Evolutionary conservation across 2,329 filamentous ascomycete genomes (phyloP).

Genomic region (Bipolaris oryzae): DNA sequence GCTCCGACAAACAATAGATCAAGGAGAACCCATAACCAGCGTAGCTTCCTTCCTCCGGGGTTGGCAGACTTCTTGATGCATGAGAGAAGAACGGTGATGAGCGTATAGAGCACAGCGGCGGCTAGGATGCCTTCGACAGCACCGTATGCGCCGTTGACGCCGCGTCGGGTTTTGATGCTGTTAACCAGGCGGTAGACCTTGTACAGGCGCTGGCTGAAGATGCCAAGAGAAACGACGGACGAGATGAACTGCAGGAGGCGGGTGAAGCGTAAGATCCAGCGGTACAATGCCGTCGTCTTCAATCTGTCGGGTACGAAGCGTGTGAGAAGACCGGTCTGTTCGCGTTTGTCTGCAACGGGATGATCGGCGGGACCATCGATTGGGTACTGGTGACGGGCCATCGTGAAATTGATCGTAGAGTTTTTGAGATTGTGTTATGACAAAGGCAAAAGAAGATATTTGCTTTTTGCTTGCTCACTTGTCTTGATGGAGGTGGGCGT

Average conservation of each 20-base stretch:
- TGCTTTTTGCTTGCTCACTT: background rate
- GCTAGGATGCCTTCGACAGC: slow-evolving; percentile 55
- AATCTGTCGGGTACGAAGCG: slow-evolving; percentile 38
- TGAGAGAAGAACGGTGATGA: slow-evolving; percentile 46
- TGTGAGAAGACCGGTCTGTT: slow-evolving; percentile 38
- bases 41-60: slow-evolving; percentile 40
- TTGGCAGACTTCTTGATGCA: slow-evolving; percentile 43
- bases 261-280: slow-evolving; percentile 44
- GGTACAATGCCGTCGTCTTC: slow-evolving; percentile 30
- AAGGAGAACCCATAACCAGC: slow-evolving; percentile 51
- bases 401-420: background rate
- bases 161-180: slow-evolving; percentile 35
- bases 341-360: slow-evolving; percentile 22
- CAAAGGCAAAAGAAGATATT: background rate
- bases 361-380: slow-evolving; percentile 23
- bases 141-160: slow-evolving; percentile 42
- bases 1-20: slow-evolving; percentile 48
- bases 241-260: slow-evolving; percentile 55
- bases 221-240: slow-evolving; percentile 50
- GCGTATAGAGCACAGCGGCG: slow-evolving; percentile 53
- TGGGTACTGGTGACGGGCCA: slow-evolving; percentile 17
- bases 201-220: slow-evolving; percentile 52
- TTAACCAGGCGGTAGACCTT: slow-evolving; percentile 51
- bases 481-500: background rate
- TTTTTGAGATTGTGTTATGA: background rate